phyloP scores from a whole-genome alignment of 495 filamentous ascomycete genomes.

The Talaromyces liani region DNA sequence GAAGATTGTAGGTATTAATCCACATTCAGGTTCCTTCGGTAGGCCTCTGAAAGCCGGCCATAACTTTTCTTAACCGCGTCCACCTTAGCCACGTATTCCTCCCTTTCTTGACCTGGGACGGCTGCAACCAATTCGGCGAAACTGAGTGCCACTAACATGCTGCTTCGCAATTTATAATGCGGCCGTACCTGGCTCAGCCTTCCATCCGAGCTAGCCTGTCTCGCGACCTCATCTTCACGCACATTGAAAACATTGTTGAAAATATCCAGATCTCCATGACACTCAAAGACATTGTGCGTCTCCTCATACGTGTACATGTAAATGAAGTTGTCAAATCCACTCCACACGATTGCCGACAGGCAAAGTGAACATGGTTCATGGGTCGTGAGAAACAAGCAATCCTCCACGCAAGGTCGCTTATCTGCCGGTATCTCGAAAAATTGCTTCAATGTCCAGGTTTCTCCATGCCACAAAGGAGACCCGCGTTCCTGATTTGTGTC shows the following conservation, averaged over 20 bases:
- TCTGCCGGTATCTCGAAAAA: slow-evolving; percentile 9
- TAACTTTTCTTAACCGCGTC: background rate
- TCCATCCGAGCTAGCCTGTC: slow-evolving; percentile 4
- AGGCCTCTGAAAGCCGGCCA: slow-evolving; percentile 6
- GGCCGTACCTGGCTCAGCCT: background rate
- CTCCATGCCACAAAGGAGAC: slow-evolving; percentile 9
- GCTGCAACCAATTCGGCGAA: slow-evolving; percentile 6
- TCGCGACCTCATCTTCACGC: background rate
- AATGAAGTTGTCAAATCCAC: slow-evolving; percentile 11
- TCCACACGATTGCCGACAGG: slow-evolving; percentile 10
- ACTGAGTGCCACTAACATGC: slow-evolving; percentile 6
- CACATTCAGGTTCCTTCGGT: slow-evolving; percentile 4
- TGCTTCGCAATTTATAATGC: slow-evolving; percentile 7
- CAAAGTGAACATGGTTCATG: slow-evolving; percentile 11
- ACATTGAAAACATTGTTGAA: slow-evolving; percentile 10
- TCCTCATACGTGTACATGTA: slow-evolving; percentile 12
- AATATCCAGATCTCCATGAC: slow-evolving; percentile 8
- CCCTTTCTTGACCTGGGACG: background rate
- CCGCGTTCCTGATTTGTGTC: slow-evolving; percentile 9
- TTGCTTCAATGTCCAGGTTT: slow-evolving; percentile 9
- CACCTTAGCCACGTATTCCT: background rate
- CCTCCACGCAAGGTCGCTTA: background rate
- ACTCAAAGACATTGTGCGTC: slow-evolving; percentile 9
- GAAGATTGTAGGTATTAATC: slow-evolving; percentile 1
- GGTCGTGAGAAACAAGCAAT: slow-evolving; percentile 10